These are phyloP conservation scores for Daldinia childiae DNA, from an alignment of 495 filamentous ascomycete genomes.

Conservation along the genomic window DNA sequence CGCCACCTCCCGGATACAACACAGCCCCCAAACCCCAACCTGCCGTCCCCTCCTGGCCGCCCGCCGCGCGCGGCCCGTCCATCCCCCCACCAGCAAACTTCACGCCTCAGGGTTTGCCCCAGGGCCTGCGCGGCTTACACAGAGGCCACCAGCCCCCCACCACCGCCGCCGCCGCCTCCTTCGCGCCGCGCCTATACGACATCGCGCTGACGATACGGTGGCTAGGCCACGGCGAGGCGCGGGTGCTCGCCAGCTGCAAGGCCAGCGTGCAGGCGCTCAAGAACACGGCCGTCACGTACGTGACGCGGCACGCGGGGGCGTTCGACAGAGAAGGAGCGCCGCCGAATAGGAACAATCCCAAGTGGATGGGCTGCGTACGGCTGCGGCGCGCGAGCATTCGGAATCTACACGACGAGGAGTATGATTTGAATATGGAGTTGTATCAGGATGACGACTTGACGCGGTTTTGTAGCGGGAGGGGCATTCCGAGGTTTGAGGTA, in stretches of 20 bases:
- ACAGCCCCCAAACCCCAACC: background rate
- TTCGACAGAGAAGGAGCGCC: constrained; percentile 9
- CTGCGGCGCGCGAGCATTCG: constrained; percentile 13
- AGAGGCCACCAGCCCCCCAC: background rate
- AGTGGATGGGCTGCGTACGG: constrained; percentile 22
- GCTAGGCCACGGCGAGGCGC: constrained; percentile 45
- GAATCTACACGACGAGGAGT: constrained; percentile 31
- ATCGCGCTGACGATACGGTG: constrained; percentile 48
- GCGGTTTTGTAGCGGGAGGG: constrained; percentile 29
- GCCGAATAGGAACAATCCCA: background rate
- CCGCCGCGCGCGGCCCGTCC: background rate
- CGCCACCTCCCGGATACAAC: background rate
- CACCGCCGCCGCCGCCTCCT: too few relatives aligned
- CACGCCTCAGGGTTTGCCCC: background rate
- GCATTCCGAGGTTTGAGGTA: constrained; percentile 48
- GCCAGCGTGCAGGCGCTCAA: constrained; percentile 42
- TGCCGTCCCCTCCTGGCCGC: background rate
- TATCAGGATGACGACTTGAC: constrained; percentile 45
- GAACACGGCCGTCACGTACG: constrained; percentile 41
- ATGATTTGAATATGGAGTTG: constrained; percentile 43
- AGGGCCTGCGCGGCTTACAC: background rate
- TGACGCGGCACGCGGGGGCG: constrained; percentile 27
- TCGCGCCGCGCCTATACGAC: constrained; percentile 28
- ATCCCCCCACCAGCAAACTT: background rate
- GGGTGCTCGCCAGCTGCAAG: constrained; percentile 37